These are phyloP conservation scores for Tuctoria greenei DNA, from an alignment of 176 grass and related monocot species.

Conservation along the genomic window DNA sequence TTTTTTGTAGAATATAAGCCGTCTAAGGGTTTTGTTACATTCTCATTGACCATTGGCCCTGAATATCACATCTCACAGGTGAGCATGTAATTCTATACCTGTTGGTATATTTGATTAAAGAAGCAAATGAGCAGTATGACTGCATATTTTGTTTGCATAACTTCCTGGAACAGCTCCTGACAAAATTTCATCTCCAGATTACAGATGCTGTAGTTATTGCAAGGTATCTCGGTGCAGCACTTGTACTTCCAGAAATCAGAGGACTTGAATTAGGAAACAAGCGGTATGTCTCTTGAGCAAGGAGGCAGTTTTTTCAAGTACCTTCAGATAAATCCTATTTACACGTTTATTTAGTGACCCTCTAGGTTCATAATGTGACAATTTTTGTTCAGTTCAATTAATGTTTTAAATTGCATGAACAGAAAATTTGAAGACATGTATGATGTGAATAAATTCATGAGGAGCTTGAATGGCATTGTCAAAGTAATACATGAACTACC, in stretches of 20 bases:
- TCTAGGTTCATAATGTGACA: conserved; percentile 1
- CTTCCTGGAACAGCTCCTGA: background rate
- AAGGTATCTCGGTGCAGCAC: conserved; percentile 75
- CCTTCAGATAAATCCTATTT: conserved; percentile 2
- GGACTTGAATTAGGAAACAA: conserved; percentile 78
- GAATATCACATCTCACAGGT: conserved; percentile 89
- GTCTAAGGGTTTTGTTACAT: conserved; percentile 72
- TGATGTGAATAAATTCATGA: conserved; percentile 63
- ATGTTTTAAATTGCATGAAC: conserved; percentile 31
- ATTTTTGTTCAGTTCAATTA: background rate
- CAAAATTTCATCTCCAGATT: conserved; percentile 50
- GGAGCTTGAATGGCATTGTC: conserved; percentile 65
- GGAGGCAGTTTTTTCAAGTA: background rate
- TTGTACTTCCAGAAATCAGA: conserved; percentile 87
- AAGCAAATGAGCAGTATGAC: background rate
- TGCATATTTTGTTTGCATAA: background rate
- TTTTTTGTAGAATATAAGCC: conserved; percentile 39
- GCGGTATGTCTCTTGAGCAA: conserved; percentile 50
- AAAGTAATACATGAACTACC: conserved; percentile 60
- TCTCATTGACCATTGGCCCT: conserved; percentile 68
- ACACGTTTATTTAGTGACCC: conserved; percentile 1
- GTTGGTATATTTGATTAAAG: background rate
- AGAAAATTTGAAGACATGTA: conserved; percentile 95
- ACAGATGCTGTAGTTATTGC: conserved; percentile 86
- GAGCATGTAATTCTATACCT: background rate